phyloP scores from a whole-genome alignment of 2,329 filamentous ascomycete genomes.

The Ascochyta lentis region DNA sequence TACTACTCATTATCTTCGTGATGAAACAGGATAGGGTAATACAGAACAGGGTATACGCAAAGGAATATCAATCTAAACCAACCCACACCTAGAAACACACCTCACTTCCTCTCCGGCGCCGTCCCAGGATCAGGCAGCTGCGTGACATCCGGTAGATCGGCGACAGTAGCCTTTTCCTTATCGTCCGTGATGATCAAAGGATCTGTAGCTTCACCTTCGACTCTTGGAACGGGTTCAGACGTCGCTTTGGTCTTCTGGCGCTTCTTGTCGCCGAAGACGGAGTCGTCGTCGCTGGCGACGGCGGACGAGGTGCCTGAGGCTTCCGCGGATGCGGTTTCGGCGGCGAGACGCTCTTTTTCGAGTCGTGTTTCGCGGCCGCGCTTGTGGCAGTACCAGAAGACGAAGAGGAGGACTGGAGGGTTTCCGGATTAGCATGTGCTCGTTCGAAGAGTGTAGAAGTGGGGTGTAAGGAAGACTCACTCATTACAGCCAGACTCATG shows the following conservation, averaged over 20 bases:
- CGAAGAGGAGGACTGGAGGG: conserved; percentile 76
- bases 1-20: conserved; percentile 1
- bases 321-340: conserved; percentile 40
- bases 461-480: conserved; percentile 64
- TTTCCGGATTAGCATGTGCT: neutral
- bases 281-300: conserved; percentile 36
- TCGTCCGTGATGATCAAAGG: conserved; percentile 42
- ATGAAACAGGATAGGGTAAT: neutral
- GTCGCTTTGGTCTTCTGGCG: conserved; percentile 17
- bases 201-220: conserved; percentile 23
- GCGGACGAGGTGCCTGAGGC: conserved; percentile 40
- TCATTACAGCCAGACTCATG: conserved; percentile 85
- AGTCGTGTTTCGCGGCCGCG: conserved; percentile 86
- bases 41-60: conserved; percentile 18
- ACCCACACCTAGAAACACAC: neutral
- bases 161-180: conserved; percentile 33
- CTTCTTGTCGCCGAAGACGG: conserved; percentile 36
- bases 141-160: conserved; percentile 46
- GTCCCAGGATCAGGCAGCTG: conserved; percentile 45
- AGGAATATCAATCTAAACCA: conserved; percentile 29
- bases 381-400: conserved; percentile 98
- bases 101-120: conserved; percentile 20
- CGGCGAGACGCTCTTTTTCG: conserved; percentile 61
- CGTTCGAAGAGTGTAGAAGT: neutral
- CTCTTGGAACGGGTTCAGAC: neutral